Conservation (phyloP, 768 basidiomycete genomes). For the Xerocomellus intermedius region DNA sequence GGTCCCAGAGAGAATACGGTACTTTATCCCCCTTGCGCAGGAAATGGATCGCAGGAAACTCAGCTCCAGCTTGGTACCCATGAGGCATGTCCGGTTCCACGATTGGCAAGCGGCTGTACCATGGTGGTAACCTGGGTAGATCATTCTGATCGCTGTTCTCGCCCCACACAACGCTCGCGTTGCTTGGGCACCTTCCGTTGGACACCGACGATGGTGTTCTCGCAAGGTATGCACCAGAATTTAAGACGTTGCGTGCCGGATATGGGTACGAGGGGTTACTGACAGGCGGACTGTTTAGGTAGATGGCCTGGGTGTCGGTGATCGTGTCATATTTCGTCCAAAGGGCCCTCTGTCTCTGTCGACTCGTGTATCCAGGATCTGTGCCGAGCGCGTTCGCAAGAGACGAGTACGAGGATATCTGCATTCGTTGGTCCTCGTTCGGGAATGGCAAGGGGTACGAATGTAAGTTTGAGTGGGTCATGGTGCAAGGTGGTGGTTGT, state of each 20-base stretch:
- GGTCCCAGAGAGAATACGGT: conserved; percentile 29
- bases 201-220: conserved; percentile 6
- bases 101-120: conserved; percentile 22
- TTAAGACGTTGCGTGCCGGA: conserved; percentile 29
- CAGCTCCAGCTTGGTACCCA: conserved; percentile 13
- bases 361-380: conserved; percentile 11
- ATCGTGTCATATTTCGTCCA: conserved; percentile 3
- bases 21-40: conserved; percentile 19
- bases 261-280: conserved; percentile 27
- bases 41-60: conserved; percentile 34
- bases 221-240: conserved; percentile 19
- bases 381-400: conserved; percentile 23
- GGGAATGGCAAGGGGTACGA: conserved; percentile 25
- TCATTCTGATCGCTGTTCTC: conserved; percentile 4
- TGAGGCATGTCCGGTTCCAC: conserved; percentile 12
- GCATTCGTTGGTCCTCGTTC: conserved; percentile 13
- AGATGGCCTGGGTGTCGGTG: conserved; percentile 15
- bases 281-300: conserved; percentile 16
- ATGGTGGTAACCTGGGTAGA: not conserved
- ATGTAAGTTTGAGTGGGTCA: conserved; percentile 13
- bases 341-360: not conserved
- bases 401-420: conserved; percentile 24
- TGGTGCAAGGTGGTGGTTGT: conserved; percentile 9
- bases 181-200: conserved; percentile 3
- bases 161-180: not conserved